Evolutionary conservation across 2,329 filamentous ascomycete genomes (phyloP).

Genomic region (Diaporthe sp.): DNA sequence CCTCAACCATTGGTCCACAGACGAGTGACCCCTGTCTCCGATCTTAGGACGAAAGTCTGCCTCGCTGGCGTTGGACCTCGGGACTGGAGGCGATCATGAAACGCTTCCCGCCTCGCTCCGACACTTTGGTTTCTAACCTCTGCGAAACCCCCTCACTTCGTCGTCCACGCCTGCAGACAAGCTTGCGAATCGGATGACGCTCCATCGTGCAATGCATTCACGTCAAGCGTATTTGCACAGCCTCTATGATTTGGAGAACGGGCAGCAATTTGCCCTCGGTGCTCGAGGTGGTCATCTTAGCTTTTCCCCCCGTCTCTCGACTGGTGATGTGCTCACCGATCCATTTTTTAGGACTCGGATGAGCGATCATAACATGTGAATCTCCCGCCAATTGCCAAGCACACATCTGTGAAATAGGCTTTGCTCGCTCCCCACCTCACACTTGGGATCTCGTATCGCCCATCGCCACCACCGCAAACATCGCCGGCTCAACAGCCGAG

Average conservation of each 20-base stretch:
- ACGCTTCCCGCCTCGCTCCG: conserved; percentile 19
- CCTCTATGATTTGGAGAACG: conserved; percentile 12
- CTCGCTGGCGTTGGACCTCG: not conserved
- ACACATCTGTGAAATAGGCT: not conserved
- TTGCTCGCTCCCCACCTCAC: not conserved
- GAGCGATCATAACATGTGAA: conserved; percentile 4
- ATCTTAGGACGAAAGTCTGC: not conserved
- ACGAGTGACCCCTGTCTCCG: conserved; percentile 11
- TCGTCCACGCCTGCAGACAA: conserved; percentile 6
- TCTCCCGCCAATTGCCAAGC: not conserved
- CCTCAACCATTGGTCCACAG: not conserved
- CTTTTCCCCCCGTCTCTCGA: not conserved
- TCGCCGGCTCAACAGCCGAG: not conserved
- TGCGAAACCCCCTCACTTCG: conserved; percentile 23
- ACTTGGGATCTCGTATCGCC: not conserved
- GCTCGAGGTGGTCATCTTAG: not conserved
- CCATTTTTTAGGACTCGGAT: not conserved
- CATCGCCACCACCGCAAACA: not conserved
- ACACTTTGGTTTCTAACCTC: conserved; percentile 26
- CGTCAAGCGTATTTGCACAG: conserved; percentile 11
- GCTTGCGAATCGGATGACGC: conserved; percentile 27
- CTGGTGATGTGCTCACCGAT: not conserved
- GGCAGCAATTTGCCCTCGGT: not conserved
- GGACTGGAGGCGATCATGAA: conserved; percentile 24
- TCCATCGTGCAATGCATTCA: conserved; percentile 9